A percentile compares a stretch with the other conserved stretches of the same genome.
Evolutionary conservation across 108 stramenopile genomes (phyloP).

Genomic region (Fragilariopsis cylindrus): DNA sequence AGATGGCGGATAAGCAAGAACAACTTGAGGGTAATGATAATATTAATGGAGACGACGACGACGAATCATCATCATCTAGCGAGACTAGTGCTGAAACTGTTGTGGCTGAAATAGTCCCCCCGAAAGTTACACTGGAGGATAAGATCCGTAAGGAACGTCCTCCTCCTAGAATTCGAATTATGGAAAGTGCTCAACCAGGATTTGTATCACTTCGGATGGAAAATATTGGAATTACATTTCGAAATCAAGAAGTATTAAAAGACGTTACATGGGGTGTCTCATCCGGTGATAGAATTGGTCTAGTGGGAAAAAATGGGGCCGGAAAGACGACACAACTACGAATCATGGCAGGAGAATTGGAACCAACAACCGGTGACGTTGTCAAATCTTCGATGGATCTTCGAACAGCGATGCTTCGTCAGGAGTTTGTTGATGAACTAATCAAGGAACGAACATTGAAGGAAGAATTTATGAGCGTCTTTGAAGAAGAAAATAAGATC

Average conservation of each 20-base stretch:
- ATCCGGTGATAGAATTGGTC: slow-evolving; percentile 93
- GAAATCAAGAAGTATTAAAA: slow-evolving; percentile 91
- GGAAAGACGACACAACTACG: slow-evolving; percentile 93
- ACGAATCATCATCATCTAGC: neutral
- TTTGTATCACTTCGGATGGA: slow-evolving; percentile 88
- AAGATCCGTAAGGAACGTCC: slow-evolving; percentile 91
- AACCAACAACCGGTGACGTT: slow-evolving; percentile 93
- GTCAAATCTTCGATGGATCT: slow-evolving; percentile 80
- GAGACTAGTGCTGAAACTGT: slow-evolving; percentile 9
- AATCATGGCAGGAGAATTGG: slow-evolving; percentile 90
- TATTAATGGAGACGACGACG: neutral
- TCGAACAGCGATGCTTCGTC: slow-evolving; percentile 91
- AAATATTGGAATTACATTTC: slow-evolving; percentile 88
- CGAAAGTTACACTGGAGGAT: slow-evolving; percentile 80
- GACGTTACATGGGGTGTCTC: slow-evolving; percentile 95
- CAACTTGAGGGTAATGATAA: neutral
- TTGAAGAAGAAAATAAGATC: slow-evolving; percentile 85
- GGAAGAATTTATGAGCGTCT: slow-evolving; percentile 93
- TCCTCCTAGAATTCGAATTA: slow-evolving; percentile 89
- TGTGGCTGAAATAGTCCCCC: neutral
- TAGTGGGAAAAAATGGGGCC: slow-evolving; percentile 43
- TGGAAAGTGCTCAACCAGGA: slow-evolving; percentile 87
- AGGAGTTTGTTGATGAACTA: slow-evolving; percentile 96
- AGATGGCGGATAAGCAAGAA: slow-evolving; percentile 35
- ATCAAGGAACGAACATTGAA: slow-evolving; percentile 70